Evolutionary conservation across 1,284 basidiomycete genomes (phyloP).

Genomic region (Puccinia novopanici): DNA sequence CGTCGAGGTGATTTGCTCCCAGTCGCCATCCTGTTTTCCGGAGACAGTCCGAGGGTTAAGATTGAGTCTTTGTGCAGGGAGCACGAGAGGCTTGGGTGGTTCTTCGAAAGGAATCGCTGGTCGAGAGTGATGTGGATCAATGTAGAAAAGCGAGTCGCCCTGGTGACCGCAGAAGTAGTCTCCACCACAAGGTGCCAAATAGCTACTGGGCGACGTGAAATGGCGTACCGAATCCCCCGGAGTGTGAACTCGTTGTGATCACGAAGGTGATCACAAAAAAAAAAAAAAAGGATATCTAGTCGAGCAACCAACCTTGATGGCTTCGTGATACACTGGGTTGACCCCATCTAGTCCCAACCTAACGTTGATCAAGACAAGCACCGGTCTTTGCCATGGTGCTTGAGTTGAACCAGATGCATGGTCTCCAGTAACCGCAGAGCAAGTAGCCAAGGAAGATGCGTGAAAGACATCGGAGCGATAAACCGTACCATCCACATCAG

Average conservation of each 20-base stretch:
- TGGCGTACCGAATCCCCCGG: too few relatives aligned
- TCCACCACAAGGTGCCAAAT: too few relatives aligned
- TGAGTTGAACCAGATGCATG: neutral
- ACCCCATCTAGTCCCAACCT: constrained; percentile 88
- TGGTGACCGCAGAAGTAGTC: constrained; percentile 94
- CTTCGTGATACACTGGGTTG: constrained; percentile 90
- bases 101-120: constrained; percentile 70
- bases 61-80: constrained; percentile 4
- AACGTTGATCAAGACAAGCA: constrained; percentile 81
- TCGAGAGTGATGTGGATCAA: constrained; percentile 90
- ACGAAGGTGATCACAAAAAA: constrained; percentile 7
- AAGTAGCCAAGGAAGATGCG: constrained; percentile 22
- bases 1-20: constrained; percentile 43
- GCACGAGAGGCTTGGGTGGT: neutral
- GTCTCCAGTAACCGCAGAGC: neutral
- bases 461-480: constrained; percentile 62
- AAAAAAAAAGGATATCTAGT: neutral
- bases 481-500: constrained; percentile 79
- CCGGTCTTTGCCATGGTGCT: constrained; percentile 74
- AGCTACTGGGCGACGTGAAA: too few relatives aligned
- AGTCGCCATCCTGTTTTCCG: constrained; percentile 15
- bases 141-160: constrained; percentile 85
- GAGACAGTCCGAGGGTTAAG: constrained; percentile 13
- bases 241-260: too few relatives aligned
- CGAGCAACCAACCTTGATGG: constrained; percentile 72